Conservation (phyloP, 352 stramenopile genomes). For the Globisporangium cederbergense region DNA sequence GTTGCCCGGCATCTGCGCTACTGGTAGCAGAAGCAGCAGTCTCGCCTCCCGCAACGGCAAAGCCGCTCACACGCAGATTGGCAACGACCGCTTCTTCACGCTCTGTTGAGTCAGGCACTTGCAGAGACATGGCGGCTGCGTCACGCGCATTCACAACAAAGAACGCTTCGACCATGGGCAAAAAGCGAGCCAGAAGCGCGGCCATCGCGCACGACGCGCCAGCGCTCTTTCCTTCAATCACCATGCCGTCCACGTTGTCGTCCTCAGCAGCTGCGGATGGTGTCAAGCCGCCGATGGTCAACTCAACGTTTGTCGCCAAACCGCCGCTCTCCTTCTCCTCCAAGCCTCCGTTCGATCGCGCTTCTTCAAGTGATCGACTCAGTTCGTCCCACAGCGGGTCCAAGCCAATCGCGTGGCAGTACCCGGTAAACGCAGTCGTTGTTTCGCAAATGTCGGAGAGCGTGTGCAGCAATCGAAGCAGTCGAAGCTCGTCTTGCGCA, state of each 20-base stretch:
- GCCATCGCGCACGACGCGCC: constrained; percentile 88
- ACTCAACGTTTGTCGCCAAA: not conserved
- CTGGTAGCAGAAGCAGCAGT: constrained; percentile 16
- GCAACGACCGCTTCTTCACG: constrained; percentile 76
- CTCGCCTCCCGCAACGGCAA: constrained; percentile 34
- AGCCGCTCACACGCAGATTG: constrained; percentile 61
- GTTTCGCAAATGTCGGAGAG: constrained; percentile 84
- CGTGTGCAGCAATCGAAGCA: constrained; percentile 95
- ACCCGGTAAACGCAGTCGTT: constrained; percentile 68
- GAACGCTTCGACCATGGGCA: constrained; percentile 98
- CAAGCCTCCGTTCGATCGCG: constrained; percentile 59
- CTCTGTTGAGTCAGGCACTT: constrained; percentile 67
- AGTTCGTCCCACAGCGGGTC: constrained; percentile 77
- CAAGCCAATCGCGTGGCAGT: constrained; percentile 61
- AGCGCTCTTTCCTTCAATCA: constrained; percentile 87
- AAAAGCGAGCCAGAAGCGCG: constrained; percentile 94
- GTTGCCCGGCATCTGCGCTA: constrained; percentile 25
- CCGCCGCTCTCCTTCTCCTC: constrained; percentile 49
- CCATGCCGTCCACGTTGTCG: constrained; percentile 64
- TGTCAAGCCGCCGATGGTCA: not conserved
- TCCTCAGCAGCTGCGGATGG: constrained; percentile 51
- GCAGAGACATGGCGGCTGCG: constrained; percentile 68
- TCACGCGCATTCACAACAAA: constrained; percentile 97
- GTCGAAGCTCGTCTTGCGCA: constrained; percentile 90
- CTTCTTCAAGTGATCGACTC: constrained; percentile 71